These are phyloP conservation scores for Biscogniauxia sp. DNA, from an alignment of 2,329 filamentous ascomycete species.

Conservation along the genomic window DNA sequence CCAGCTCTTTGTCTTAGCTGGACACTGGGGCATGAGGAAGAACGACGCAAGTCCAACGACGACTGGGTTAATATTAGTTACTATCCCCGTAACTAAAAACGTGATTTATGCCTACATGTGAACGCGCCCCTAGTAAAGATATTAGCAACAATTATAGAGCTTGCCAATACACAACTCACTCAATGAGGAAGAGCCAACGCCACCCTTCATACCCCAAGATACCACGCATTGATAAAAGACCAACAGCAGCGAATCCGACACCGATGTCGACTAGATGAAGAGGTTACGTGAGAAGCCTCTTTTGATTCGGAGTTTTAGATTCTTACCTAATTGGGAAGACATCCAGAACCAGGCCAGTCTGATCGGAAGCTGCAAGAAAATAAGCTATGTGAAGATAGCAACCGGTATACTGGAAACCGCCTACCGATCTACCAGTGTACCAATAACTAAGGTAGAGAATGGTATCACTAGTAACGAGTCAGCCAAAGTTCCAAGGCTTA, in stretches of 20 bases:
- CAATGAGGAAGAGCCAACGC: conserved; percentile 53
- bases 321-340: conserved; percentile 29
- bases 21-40: conserved; percentile 58
- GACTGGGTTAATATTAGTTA: conserved; percentile 36
- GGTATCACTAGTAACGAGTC: conserved; percentile 26
- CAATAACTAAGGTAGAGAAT: conserved; percentile 68
- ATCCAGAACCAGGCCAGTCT: conserved; percentile 69
- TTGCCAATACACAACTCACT: conserved; percentile 23
- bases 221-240: conserved; percentile 54
- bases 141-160: conserved; percentile 14
- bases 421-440: conserved; percentile 57
- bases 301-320: neutral
- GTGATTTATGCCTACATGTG: conserved; percentile 28
- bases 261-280: conserved; percentile 39
- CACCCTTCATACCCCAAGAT: conserved; percentile 52
- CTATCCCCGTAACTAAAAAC: conserved; percentile 29
- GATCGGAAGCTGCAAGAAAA: conserved; percentile 50
- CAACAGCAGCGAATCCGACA: conserved; percentile 55
- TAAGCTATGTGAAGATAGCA: neutral
- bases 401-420: conserved; percentile 2
- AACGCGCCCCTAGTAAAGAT: conserved; percentile 26
- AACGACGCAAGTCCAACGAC: conserved; percentile 51
- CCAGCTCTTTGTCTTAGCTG: conserved; percentile 59
- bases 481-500: conserved; percentile 1
- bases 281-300: conserved; percentile 5